These are phyloP conservation scores for Syncephalastrum monosporum DNA, from an alignment of 371 early-diverging fungal genomes.

Conservation along the genomic window DNA sequence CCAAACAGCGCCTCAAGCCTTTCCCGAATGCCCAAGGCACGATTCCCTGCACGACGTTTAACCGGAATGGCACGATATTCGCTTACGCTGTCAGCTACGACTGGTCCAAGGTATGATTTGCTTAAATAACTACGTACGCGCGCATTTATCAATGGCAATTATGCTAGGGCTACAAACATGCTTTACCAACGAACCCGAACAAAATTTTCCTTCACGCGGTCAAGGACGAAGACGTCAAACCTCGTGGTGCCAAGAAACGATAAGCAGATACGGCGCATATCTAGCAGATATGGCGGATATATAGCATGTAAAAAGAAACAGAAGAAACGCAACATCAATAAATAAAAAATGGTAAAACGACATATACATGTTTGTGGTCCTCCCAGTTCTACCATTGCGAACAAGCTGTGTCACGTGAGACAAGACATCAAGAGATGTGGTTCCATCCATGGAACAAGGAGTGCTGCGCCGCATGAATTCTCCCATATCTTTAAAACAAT, in stretches of 20 bases:
- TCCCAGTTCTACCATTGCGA: no score
- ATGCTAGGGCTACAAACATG: conserved; percentile 53
- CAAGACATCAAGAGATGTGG: no score
- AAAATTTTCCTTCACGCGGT: conserved; percentile 75
- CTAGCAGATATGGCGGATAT: no score
- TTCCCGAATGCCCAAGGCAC: conserved; percentile 60
- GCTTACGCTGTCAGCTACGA: conserved; percentile 96
- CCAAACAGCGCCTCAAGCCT: conserved; percentile 76
- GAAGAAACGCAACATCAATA: no score
- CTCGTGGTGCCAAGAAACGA: conserved; percentile 58
- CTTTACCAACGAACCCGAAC: conserved; percentile 46
- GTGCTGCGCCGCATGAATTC: no score
- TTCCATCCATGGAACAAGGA: no score
- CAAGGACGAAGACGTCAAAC: conserved; percentile 81
- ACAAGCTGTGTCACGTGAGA: no score
- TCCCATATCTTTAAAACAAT: no score
- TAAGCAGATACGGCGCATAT: conserved; percentile 15
- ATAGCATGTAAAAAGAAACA: no score
- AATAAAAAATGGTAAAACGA: no score
- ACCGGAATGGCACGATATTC: conserved; percentile 82
- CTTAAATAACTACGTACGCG: background rate
- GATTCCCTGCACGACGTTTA: conserved; percentile 81
- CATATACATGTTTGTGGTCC: no score
- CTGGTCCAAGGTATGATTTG: conserved; percentile 82
- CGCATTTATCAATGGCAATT: background rate